phyloP scores from a whole-genome alignment of 768 basidiomycete genomes.

The Tricholoma hemisulphureum region DNA sequence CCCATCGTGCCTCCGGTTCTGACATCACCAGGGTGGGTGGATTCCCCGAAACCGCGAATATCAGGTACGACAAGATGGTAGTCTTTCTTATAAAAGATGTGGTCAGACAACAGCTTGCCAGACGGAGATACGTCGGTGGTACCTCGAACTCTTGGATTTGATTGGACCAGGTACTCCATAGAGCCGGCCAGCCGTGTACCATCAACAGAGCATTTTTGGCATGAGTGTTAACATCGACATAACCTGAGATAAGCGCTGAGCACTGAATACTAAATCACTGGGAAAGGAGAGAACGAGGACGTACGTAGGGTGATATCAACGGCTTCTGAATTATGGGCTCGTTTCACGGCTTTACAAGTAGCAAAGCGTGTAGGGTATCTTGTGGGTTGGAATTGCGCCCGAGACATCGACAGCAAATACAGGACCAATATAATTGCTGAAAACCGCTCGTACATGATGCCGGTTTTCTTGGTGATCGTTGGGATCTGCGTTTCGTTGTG shows the following conservation, averaged over 20 bases:
- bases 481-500: background rate
- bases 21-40: conserved; percentile 62
- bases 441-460: background rate
- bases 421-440: background rate
- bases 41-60: conserved; percentile 69
- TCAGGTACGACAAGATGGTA: conserved; percentile 64
- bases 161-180: conserved; percentile 74
- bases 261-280: background rate
- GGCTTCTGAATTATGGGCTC: conserved; percentile 26
- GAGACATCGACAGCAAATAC: background rate
- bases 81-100: conserved; percentile 39
- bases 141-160: conserved; percentile 71
- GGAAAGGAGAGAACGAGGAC: conserved; percentile 12
- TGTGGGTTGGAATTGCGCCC: conserved; percentile 35
- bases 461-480: background rate
- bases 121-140: background rate
- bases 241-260: conserved; percentile 41
- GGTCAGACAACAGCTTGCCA: background rate
- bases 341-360: conserved; percentile 42
- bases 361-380: conserved; percentile 33
- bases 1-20: conserved; percentile 55
- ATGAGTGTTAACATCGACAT: conserved; percentile 59
- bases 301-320: conserved; percentile 48
- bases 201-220: conserved; percentile 56
- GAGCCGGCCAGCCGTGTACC: conserved; percentile 78